Evolutionary conservation across 2,329 filamentous ascomycete genomes (phyloP).

Genomic region (Aspergillus texensis): DNA sequence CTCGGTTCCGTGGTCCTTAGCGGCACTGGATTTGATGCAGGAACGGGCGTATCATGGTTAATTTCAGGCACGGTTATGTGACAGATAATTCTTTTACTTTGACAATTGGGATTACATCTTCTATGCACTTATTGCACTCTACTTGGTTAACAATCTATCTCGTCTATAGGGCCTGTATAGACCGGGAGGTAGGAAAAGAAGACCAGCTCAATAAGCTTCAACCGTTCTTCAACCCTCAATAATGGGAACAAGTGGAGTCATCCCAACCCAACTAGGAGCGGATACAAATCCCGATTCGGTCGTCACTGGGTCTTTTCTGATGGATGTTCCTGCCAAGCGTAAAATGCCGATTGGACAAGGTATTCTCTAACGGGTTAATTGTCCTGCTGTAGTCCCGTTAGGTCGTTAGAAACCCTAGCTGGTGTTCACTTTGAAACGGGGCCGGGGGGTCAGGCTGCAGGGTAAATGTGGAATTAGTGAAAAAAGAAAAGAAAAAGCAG

Average conservation of each 20-base stretch:
- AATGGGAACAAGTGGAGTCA: not conserved
- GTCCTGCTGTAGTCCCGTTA: not conserved
- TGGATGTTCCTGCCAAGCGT: not conserved
- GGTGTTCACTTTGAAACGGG: conserved; percentile 5
- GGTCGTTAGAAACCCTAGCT: not conserved
- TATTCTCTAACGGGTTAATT: not conserved
- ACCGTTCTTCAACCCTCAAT: not conserved
- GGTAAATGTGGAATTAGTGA: not conserved
- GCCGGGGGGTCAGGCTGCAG: not conserved
- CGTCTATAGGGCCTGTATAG: not conserved
- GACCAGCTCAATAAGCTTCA: not conserved
- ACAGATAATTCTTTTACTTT: not conserved
- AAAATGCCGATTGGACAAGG: conserved; percentile 1
- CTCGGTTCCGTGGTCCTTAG: not conserved
- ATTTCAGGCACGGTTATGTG: not conserved
- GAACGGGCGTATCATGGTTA: not conserved
- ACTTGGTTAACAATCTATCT: not conserved
- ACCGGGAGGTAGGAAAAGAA: not conserved
- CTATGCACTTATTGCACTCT: not conserved
- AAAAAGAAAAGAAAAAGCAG: not conserved
- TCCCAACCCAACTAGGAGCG: not conserved
- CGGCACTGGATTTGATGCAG: not conserved
- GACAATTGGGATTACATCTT: not conserved
- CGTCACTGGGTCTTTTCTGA: not conserved
- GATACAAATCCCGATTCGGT: not conserved